Evolutionary conservation across 495 filamentous ascomycete genomes (phyloP), one percentile per base, ranked within the genome.

Genomic region (Rhizodiscina lignyota): DNA sequence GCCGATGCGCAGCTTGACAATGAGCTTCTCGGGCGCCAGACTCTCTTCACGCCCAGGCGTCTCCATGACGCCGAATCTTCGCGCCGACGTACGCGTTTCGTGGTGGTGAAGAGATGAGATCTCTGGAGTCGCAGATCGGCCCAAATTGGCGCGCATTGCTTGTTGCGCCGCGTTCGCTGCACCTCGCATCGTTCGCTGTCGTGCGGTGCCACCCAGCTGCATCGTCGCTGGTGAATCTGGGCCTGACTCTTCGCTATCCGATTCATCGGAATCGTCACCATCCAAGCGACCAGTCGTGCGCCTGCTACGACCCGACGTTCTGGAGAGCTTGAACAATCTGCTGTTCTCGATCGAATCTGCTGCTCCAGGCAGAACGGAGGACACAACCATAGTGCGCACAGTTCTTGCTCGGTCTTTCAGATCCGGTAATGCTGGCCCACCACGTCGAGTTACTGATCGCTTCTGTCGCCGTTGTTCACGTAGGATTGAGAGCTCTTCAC

Each of bases 401-500:
- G 87, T 94, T 27, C 85, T 71, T 51, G 83, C 84, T 24, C 87
- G 71, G 47, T 97, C 91, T 51, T 94, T 96, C 21, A 97, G 70
- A 59, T 97, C 89, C 10, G 89, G 89, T 26, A 97, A 61, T 38
- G 82, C 77, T n/a, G 91, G 89, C 1, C 89, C 89, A 40, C 89
- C 89, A 36, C 89, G 74, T 32, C 89, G 72, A 51, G 93, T 94
- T 37, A 93, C 79, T 3, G 86, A 93, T 24, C 89, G 74, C 60
- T 96, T 94, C 59, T 94, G 85, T 33, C 87, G 70, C 38, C 89
- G 69, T 55, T 92, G 83, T 52, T 97, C 89, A 45, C 89, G 70
- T 19, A 85, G 85, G 37, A 94, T 79, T 28, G 86, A 89, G 24
- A 86, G 76, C 54, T 97, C 89, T 12, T 79, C 85, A 37, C 77